Evolutionary conservation across 2,329 filamentous ascomycete species (phyloP).

Genomic region (Teratosphaeriaceae sp.): DNA sequence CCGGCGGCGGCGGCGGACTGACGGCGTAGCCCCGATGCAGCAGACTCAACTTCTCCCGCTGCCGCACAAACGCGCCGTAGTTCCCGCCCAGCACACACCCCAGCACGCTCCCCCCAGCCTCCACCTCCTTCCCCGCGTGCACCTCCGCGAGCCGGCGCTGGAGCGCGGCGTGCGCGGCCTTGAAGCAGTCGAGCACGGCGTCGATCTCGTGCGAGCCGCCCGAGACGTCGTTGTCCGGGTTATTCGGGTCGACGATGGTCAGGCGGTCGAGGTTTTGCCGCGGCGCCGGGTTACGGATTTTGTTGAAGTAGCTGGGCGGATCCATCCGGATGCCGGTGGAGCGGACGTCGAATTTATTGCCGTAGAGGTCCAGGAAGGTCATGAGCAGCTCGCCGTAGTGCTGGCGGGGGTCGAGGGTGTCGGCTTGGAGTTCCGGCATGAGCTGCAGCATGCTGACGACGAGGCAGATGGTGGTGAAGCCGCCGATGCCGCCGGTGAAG

Average conservation of each 20-base stretch:
- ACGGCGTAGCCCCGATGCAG: slow-evolving; percentile 7
- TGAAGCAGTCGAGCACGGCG: slow-evolving; percentile 64
- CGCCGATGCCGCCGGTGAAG: slow-evolving; percentile 81
- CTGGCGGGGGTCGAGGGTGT: slow-evolving; percentile 52
- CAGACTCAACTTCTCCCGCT: slow-evolving; percentile 55
- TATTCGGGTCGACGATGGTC: slow-evolving; percentile 89
- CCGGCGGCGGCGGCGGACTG: slow-evolving; percentile 5
- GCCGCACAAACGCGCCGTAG: slow-evolving; percentile 65
- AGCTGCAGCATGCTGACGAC: slow-evolving; percentile 83
- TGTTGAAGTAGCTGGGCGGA: slow-evolving; percentile 67
- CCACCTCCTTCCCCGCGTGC: slow-evolving; percentile 22
- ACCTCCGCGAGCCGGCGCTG: slow-evolving; percentile 35
- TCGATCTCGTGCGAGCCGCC: slow-evolving; percentile 70
- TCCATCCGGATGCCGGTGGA: slow-evolving; percentile 68
- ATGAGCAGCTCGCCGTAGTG: slow-evolving; percentile 77
- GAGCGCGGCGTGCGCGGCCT: slow-evolving; percentile 54
- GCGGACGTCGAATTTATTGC: slow-evolving; percentile 67
- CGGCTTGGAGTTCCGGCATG: slow-evolving; percentile 62
- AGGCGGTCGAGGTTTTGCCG: slow-evolving; percentile 58
- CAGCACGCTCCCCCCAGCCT: slow-evolving; percentile 60
- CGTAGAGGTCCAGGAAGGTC: slow-evolving; percentile 85
- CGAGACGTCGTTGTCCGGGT: slow-evolving; percentile 77
- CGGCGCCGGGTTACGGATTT: slow-evolving; percentile 47
- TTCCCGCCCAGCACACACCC: slow-evolving; percentile 68
- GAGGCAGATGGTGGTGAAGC: slow-evolving; percentile 89